Conservation (phyloP, 2,329 filamentous ascomycete species). For the Pseudogymnoascus verrucosus region DNA sequence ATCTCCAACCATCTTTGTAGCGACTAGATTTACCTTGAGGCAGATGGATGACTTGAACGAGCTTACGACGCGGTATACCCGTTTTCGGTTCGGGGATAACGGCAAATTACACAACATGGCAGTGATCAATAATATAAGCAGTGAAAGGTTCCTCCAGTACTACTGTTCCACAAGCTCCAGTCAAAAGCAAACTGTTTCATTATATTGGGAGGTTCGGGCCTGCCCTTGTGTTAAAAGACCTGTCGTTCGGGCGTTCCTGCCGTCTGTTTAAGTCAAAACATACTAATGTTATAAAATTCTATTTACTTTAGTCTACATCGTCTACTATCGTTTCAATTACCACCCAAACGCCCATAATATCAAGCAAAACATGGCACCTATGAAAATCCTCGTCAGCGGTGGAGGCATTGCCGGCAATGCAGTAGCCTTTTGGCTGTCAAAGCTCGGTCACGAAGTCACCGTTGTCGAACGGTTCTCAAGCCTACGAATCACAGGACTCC, state of each 20-base stretch:
- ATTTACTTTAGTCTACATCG: neutral
- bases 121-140: neutral
- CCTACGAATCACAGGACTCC: conserved; percentile 41
- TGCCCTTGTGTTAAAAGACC: neutral
- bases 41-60: neutral
- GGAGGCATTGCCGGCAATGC: conserved; percentile 32
- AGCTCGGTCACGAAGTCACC: conserved; percentile 30
- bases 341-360: neutral
- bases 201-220: too few relatives aligned
- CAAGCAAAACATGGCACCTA: neutral
- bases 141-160: neutral
- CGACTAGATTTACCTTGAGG: neutral
- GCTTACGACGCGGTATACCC: neutral
- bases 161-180: neutral
- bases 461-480: conserved; percentile 34
- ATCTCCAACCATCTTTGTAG: neutral
- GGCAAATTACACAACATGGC: neutral
- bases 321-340: neutral
- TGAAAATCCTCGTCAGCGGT: conserved; percentile 31
- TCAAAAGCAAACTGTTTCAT: neutral
- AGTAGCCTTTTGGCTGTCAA: conserved; percentile 43
- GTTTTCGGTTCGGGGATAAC: neutral
- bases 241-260: neutral
- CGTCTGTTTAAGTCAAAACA: neutral
- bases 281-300: neutral